Evolutionary conservation across 768 basidiomycete species (phyloP).

Genomic region (Kwoniella heveanensis): DNA sequence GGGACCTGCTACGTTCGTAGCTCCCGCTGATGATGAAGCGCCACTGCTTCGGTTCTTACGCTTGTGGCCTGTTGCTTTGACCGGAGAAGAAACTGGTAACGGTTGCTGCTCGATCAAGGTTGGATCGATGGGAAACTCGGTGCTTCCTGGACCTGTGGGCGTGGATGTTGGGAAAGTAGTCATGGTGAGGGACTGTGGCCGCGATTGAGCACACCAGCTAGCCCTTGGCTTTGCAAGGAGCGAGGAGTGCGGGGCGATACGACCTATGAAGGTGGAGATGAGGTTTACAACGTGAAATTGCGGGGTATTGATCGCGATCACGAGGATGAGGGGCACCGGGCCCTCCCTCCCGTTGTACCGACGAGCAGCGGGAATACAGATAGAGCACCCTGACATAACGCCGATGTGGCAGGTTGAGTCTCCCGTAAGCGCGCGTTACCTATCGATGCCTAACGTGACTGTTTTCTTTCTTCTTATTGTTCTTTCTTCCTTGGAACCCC

Average conservation of each 20-base stretch:
- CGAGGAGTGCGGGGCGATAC: no score
- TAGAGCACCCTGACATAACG: no score
- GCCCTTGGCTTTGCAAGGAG: no score
- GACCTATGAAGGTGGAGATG: neutral
- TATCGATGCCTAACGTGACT: conserved; percentile 11
- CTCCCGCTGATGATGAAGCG: neutral
- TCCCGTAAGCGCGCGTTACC: neutral
- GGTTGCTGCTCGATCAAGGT: conserved; percentile 7
- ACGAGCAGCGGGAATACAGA: no score
- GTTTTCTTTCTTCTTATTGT: conserved; percentile 8
- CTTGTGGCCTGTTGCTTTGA: conserved; percentile 6
- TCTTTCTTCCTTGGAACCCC: neutral
- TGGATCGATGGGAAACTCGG: conserved; percentile 25
- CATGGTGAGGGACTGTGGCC: no score
- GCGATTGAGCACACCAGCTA: no score
- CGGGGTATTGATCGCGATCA: conserved; percentile 11
- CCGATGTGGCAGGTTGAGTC: neutral
- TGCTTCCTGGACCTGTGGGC: no score
- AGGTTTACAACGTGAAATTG: no score
- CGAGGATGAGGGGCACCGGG: neutral
- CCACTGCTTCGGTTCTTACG: conserved; percentile 12
- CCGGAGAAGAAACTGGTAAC: neutral
- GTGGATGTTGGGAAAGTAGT: neutral
- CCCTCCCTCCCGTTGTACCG: no score
- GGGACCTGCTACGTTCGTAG: neutral